Evolutionary conservation across 495 filamentous ascomycete species (phyloP), one percentile per base, ranked within the genome.

Genomic region (Xylaria telfairii): DNA sequence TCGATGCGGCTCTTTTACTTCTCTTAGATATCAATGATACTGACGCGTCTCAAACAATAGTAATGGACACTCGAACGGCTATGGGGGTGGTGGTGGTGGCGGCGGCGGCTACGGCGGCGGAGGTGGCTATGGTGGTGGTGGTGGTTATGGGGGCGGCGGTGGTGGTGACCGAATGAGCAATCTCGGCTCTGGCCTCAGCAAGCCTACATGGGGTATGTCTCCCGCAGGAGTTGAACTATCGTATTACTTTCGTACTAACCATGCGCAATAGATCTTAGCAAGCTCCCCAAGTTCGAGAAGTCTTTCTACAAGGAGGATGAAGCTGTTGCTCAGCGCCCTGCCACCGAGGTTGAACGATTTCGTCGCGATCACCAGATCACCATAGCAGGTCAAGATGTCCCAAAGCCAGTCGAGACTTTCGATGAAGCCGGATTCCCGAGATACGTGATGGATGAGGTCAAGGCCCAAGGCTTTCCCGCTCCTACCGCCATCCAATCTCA

Each of bases 401-500:
- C 95, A 68, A 94, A 93, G 75, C 96, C 96, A 57, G 94, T 99
- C 54, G 90, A 97, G 80, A 96, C 90, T 59, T 99, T 99, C 80
- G 96, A 99, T 75, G 96, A 99, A 84, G 96, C 96, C 78, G 93
- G 93, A 8, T 99, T 99, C 84, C 96, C 96, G 32, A 88, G 89
- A 69, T 99, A 99, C 79, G 96, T 99, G 54, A 93, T 99, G 90
- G 93, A 91, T 77, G 96, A 99, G 81, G 96, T 99, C 76, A 98
- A 98, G 88, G 92, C 94, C 59, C 94, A 98, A 84, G 96, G 96
- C 30, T 99, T 99, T 81, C 85, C 90, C 59, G 90, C 90, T 56
- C 96, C 96, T 41, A 98, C 96, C 54, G 89, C 96, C 65, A 99
- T 99, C 77, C 96, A 99, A 83, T 94, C 96, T 65, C 96, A 98